Evolutionary conservation across 1,284 basidiomycete genomes (phyloP), one percentile per base, ranked within the genome.

Genomic region (Malassezia yamatoensis): DNA sequence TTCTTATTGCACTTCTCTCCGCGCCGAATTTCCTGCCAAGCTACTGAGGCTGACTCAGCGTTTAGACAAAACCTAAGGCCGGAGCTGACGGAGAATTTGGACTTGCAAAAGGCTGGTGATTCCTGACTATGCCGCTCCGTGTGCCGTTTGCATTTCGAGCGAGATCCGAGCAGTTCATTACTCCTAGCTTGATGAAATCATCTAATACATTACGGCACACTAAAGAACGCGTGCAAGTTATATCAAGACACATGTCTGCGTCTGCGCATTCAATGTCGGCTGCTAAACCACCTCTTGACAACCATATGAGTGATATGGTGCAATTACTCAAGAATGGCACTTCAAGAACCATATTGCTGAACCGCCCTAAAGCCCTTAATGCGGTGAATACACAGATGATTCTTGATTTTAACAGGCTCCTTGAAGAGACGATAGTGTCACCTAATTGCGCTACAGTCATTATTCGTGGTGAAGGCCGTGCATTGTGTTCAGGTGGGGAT

Each of bases 401-500:
- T 48, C 75, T 81, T 33, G 70, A 83, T 15, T 79, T 98, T 21
- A 79, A 82, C 38, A 79, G 82, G 13, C 83, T 85, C 69, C 81
- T 93, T 38, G 81, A 88, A 5, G 20, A n/a, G 2, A 32, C 20
- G 8, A 21, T 21, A 13, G 16, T 33, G 24, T 64, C 65, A 12
- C 41, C 60, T 33, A 59, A 61, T 21, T 63, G 61, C 40, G 60
- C 67, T 29, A 59, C 66, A 47, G 62, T 74, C 48, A 49, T 72
- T 1, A 62, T 74, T 18, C 65, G 70, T 24, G 68, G 89, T 18
- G 78, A 79, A 29, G 88, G 87, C 11, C 80, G 84, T 57, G 88
- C 86, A 11, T 96, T 96, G 72, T 98, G 91, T 74, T 86, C 89
- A 5, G 94, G 93, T 20, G 93, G 93, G 52, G 94, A 99, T 75